Evolutionary conservation across 2,329 filamentous ascomycete genomes (phyloP).

Genomic region (Aspergillus awamori): DNA sequence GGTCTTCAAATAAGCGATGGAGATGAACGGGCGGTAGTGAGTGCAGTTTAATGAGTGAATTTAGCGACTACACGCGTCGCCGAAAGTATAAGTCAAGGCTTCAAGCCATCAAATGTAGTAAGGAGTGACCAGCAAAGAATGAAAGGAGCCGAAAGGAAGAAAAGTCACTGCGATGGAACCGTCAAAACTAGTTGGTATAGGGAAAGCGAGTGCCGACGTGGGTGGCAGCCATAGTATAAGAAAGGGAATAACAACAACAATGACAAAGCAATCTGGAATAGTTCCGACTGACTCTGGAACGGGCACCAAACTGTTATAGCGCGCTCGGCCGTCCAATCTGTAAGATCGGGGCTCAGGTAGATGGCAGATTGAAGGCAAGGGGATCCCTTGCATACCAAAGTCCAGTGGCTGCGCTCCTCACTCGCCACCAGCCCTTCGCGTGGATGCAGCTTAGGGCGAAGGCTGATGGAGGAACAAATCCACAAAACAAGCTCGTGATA

Average conservation of each 20-base stretch:
- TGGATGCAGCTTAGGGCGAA: background rate
- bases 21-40: constrained; percentile 19
- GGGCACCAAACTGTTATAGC: background rate
- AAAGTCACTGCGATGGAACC: background rate
- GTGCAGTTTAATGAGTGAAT: constrained; percentile 11
- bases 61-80: constrained; percentile 20
- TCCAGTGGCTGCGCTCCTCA: constrained; percentile 5
- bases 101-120: constrained; percentile 9
- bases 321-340: constrained; percentile 2
- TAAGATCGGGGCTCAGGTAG: constrained; percentile 2
- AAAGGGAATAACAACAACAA: constrained; percentile 16
- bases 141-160: background rate
- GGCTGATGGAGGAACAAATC: background rate
- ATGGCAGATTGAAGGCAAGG: constrained; percentile 17
- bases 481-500: background rate
- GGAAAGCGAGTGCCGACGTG: background rate
- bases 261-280: constrained; percentile 9
- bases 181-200: background rate
- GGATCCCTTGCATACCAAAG: constrained; percentile 17
- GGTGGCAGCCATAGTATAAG: constrained; percentile 14
- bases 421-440: constrained; percentile 10
- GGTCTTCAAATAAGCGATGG: constrained; percentile 19
- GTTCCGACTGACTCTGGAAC: background rate
- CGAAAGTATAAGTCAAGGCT: constrained; percentile 20
- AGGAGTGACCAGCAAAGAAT: background rate